A percentile compares a stretch with the other conserved stretches of the same genome.
Evolutionary conservation across 495 filamentous ascomycete genomes (phyloP).

Genomic region (Entonaema liquescens): DNA sequence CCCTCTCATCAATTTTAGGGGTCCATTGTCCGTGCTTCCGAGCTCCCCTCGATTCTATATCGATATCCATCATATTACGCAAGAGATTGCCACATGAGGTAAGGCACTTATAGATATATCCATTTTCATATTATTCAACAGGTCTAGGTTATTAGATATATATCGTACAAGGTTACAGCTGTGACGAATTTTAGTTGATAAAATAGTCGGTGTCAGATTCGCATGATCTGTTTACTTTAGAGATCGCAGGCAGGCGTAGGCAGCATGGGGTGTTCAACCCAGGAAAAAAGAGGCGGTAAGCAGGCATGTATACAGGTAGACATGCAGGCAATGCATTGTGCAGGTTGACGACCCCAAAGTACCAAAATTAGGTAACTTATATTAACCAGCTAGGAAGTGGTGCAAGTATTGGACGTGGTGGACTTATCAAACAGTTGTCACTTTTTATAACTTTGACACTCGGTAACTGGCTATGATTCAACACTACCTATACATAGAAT

Average conservation of each 20-base stretch:
- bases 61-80: conserved; percentile 34
- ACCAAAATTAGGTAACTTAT: conserved; percentile 23
- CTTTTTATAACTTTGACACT: neutral
- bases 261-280: conserved; percentile 16
- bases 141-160: neutral
- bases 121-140: neutral
- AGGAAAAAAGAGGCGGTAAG: conserved; percentile 46
- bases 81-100: conserved; percentile 30
- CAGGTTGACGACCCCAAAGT: conserved; percentile 37
- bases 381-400: conserved; percentile 1
- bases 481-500: neutral
- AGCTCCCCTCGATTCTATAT: conserved; percentile 2
- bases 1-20: conserved; percentile 18
- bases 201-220: conserved; percentile 27
- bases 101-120: neutral
- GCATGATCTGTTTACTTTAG: conserved; percentile 38
- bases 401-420: neutral
- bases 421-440: neutral
- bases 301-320: conserved; percentile 17
- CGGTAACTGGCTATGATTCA: neutral
- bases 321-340: conserved; percentile 44
- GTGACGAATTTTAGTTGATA: neutral
- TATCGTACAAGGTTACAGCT: neutral
- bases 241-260: conserved; percentile 9
- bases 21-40: conserved; percentile 31